Conservation (phyloP, 768 basidiomycete species). For the Termitomyces sp. region DNA sequence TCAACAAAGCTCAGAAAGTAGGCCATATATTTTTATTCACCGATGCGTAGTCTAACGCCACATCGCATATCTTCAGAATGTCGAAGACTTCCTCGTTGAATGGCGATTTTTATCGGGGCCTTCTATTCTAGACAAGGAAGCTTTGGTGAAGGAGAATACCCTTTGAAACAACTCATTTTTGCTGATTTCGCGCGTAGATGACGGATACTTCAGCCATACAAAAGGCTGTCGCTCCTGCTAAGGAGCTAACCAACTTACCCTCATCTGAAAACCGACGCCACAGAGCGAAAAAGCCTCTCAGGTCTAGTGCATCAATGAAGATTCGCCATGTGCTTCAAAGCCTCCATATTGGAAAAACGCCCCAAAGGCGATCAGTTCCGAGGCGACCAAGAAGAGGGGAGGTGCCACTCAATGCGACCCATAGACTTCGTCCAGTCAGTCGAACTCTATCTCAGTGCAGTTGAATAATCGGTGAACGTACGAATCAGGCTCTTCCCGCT, state of each 20-base stretch:
- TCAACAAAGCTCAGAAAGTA: conserved; percentile 12
- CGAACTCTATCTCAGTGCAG: neutral
- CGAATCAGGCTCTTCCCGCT: conserved; percentile 1
- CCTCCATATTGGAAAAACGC: neutral
- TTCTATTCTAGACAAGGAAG: neutral
- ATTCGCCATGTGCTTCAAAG: neutral
- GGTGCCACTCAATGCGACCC: neutral
- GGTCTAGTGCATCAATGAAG: neutral
- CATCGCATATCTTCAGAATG: conserved; percentile 2
- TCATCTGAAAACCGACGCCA: neutral
- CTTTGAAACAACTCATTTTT: neutral
- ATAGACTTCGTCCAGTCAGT: conserved; percentile 2
- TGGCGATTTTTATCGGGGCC: conserved; percentile 8
- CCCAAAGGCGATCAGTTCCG: neutral
- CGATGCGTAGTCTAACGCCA: neutral
- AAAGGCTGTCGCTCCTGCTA: neutral
- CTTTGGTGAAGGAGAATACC: neutral
- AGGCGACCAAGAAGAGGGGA: neutral
- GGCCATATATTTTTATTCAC: neutral
- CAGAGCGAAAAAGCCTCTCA: neutral
- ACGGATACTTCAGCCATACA: neutral
- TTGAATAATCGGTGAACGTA: neutral
- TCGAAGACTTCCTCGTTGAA: conserved; percentile 9
- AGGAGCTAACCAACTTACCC: neutral
- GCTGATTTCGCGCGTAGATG: neutral